Evolutionary conservation across 208 protist genomes (phyloP).

Genomic region (Wallacemonas collosoma): DNA sequence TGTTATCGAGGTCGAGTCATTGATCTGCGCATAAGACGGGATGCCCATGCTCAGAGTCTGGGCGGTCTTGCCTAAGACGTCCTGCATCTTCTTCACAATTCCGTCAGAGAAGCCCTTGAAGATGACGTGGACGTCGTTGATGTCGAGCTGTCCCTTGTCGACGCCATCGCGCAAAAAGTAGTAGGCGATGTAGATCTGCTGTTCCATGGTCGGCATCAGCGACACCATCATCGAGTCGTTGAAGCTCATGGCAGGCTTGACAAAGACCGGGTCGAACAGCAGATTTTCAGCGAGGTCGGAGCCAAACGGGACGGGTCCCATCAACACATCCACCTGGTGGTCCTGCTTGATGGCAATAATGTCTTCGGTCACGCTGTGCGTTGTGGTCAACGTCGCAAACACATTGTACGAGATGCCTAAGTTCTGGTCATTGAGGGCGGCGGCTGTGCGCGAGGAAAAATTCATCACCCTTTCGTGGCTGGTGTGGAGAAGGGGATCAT

Average conservation of each 20-base stretch:
- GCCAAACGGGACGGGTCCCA: neutral
- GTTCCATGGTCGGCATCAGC: conserved; percentile 48
- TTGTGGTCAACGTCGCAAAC: neutral
- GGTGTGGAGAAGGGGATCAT: conserved; percentile 1
- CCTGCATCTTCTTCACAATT: neutral
- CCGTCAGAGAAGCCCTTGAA: conserved; percentile 17
- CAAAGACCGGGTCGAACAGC: conserved; percentile 34
- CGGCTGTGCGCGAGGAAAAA: neutral
- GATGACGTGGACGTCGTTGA: conserved; percentile 11
- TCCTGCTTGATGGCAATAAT: neutral
- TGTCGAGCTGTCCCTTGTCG: neutral
- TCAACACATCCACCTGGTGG: conserved; percentile 7
- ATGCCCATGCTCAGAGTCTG: conserved; percentile 18
- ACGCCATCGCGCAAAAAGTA: conserved; percentile 16
- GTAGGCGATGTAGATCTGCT: conserved; percentile 52
- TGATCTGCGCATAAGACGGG: neutral
- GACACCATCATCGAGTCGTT: conserved; percentile 22
- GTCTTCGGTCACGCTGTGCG: neutral
- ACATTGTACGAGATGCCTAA: neutral
- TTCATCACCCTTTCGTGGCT: neutral
- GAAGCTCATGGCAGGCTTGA: conserved; percentile 6
- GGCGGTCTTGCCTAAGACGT: conserved; percentile 18
- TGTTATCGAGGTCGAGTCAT: neutral
- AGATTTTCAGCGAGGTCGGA: neutral
- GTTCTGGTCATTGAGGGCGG: neutral